phyloP scores from a whole-genome alignment of 2,329 filamentous ascomycete genomes.

The Neopestalotiopsis sp. region DNA sequence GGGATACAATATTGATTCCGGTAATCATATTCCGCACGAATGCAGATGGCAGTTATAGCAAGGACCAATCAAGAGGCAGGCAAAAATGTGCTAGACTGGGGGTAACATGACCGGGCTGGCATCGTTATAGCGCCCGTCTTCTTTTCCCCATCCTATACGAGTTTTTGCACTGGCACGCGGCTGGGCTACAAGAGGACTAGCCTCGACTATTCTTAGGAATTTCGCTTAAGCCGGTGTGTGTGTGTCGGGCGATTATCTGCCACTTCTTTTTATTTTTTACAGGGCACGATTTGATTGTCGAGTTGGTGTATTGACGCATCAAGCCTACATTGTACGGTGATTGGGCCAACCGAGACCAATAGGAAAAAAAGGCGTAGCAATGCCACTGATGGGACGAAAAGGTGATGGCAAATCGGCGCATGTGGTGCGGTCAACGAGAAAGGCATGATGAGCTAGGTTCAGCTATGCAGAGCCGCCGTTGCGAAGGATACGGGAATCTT shows the following conservation, averaged over 20 bases:
- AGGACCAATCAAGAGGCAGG: neutral
- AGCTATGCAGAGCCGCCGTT: neutral
- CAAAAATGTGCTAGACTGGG: neutral
- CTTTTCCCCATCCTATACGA: neutral
- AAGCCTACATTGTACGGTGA: too few species aligned
- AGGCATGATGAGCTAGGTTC: neutral
- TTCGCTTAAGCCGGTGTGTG: neutral
- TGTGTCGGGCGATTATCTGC: too few species aligned
- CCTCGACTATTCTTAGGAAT: neutral
- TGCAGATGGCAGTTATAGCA: neutral
- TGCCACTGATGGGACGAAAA: too few species aligned
- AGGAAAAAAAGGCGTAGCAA: too few species aligned
- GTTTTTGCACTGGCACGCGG: neutral
- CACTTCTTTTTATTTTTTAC: too few species aligned
- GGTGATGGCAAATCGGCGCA: neutral
- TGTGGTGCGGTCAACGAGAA: neutral
- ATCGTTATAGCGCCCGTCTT: neutral
- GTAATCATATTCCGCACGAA: neutral
- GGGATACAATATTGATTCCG: neutral
- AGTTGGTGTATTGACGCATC: too few species aligned
- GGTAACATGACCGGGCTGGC: neutral
- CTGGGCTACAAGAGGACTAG: neutral
- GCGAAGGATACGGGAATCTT: neutral
- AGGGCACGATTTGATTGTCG: too few species aligned
- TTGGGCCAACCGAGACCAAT: too few species aligned